Evolutionary conservation across 1,284 basidiomycete species (phyloP).

Genomic region (Austroboletus novae-zelandiae): DNA sequence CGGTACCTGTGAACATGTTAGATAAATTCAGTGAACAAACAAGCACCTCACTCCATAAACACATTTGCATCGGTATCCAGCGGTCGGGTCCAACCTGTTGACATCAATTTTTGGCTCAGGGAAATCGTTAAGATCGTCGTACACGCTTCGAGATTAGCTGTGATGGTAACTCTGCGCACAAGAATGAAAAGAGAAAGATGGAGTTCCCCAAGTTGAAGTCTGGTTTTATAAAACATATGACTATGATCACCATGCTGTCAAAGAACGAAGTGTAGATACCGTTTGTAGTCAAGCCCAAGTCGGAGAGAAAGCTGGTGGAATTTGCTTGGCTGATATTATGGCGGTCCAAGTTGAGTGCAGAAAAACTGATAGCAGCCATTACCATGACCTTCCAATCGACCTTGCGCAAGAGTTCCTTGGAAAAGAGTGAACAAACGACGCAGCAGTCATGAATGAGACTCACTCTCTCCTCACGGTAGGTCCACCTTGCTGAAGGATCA

Average conservation of each 20-base stretch:
- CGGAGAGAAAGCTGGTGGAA: constrained; percentile 61
- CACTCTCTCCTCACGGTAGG: constrained; percentile 61
- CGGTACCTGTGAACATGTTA: constrained; percentile 24
- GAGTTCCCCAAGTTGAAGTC: constrained; percentile 69
- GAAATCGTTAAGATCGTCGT: constrained; percentile 35
- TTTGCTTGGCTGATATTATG: constrained; percentile 61
- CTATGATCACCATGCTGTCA: no score
- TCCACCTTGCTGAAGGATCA: constrained; percentile 68
- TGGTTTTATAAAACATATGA: constrained; percentile 28
- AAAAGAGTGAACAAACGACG: background rate
- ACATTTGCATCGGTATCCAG: constrained; percentile 64
- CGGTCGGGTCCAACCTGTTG: constrained; percentile 58
- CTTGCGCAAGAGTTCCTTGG: constrained; percentile 39
- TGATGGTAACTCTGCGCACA: constrained; percentile 66
- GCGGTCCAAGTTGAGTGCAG: constrained; percentile 44
- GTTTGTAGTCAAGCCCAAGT: constrained; percentile 59
- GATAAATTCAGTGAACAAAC: constrained; percentile 19
- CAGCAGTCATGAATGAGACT: constrained; percentile 6
- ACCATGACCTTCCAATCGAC: constrained; percentile 50
- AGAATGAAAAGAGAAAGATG: constrained; percentile 55
- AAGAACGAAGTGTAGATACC: constrained; percentile 26
- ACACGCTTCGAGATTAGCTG: constrained; percentile 70
- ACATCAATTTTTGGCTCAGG: background rate
- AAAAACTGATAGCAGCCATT: constrained; percentile 47
- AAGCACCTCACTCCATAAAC: constrained; percentile 33